Percentiles rank a stretch among this genome's conserved stretches.
Evolutionary conservation across 257 asterid species (phyloP).

Genomic region (Linaria vulgaris): DNA sequence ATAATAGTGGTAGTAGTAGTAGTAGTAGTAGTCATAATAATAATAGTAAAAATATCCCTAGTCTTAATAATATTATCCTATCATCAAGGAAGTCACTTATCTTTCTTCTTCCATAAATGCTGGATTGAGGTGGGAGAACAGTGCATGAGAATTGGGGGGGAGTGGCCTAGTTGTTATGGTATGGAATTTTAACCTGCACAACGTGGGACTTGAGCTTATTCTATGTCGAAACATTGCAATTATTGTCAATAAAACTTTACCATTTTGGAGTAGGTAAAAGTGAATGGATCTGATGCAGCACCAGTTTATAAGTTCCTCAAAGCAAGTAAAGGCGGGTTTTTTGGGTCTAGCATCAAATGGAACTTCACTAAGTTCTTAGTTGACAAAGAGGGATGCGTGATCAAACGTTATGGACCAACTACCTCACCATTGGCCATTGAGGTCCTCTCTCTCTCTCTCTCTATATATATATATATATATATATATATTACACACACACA

Average conservation of each 20-base stretch:
- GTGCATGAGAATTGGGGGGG: no score
- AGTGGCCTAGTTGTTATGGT: not conserved
- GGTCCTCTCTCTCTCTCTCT: conserved; percentile 41
- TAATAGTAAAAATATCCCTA: no score
- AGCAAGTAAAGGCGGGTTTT: conserved; percentile 58
- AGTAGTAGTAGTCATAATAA: no score
- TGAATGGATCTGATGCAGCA: conserved; percentile 67
- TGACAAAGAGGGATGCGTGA: conserved; percentile 76
- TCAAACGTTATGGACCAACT: conserved; percentile 60
- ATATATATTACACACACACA: not conserved
- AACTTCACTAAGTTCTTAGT: conserved; percentile 91
- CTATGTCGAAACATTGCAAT: not conserved
- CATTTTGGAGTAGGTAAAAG: conserved; percentile 52
- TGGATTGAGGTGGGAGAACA: conserved; percentile 2
- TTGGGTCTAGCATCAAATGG: conserved; percentile 80
- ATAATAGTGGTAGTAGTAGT: no score
- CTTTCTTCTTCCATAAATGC: not conserved
- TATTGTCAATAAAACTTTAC: not conserved
- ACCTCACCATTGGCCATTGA: conserved; percentile 71
- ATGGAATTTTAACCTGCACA: not conserved
- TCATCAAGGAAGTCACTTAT: not conserved
- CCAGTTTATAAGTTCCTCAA: conserved; percentile 80
- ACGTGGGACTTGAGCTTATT: conserved; percentile 12
- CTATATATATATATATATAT: not conserved
- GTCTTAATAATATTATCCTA: no score